These are phyloP conservation scores for Caloboletus firmus DNA, from an alignment of 1,284 basidiomycete species.

Conservation along the genomic window DNA sequence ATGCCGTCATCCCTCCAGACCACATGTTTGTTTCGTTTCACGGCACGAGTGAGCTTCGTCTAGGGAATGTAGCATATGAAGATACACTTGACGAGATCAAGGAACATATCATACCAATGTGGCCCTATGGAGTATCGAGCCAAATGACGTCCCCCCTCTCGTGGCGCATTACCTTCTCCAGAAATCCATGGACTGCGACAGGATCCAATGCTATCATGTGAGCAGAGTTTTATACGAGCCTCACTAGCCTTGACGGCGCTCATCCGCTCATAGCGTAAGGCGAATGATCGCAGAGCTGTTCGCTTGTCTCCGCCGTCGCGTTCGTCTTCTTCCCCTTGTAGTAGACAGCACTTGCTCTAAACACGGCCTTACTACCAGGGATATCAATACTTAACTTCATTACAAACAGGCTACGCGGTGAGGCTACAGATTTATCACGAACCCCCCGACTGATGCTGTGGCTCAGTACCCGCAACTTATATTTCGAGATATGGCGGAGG, in stretches of 20 bases:
- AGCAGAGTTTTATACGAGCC: conserved; percentile 11
- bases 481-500: conserved; percentile 50
- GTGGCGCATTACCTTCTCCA: conserved; percentile 44
- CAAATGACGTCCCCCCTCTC: conserved; percentile 31
- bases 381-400: conserved; percentile 57
- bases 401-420: conserved; percentile 56
- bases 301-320: conserved; percentile 40
- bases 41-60: conserved; percentile 40
- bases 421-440: conserved; percentile 21
- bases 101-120: conserved; percentile 45
- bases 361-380: conserved; percentile 35
- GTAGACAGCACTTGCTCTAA: conserved; percentile 11
- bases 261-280: conserved; percentile 38
- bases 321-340: conserved; percentile 22
- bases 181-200: conserved; percentile 45
- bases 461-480: conserved; percentile 58
- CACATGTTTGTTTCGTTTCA: conserved; percentile 60
- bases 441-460: conserved; percentile 5
- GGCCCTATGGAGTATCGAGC: conserved; percentile 45
- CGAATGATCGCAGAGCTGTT: conserved; percentile 46
- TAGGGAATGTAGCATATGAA: conserved; percentile 42
- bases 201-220: conserved; percentile 46
- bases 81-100: conserved; percentile 41
- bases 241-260: neutral
- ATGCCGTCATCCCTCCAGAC: conserved; percentile 37